Base-by-base conservation (phyloP, 2,329 filamentous ascomycete genomes). In the Cercospora zeina region DNA sequence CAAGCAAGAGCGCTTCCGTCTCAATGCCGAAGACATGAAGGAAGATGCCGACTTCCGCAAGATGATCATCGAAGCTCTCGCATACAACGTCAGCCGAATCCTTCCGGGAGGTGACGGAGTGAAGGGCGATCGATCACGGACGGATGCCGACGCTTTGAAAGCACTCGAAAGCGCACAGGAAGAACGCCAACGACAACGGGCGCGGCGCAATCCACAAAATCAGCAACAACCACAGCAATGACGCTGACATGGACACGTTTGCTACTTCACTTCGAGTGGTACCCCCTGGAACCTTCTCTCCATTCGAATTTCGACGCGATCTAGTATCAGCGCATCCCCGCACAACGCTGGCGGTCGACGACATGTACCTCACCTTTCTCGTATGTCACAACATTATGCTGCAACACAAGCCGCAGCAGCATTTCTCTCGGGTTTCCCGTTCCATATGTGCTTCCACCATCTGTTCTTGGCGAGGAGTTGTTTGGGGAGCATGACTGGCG, bases 1-100 rank as follows among this genome's bases (percentile, higher is more conserved):
- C 75, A 96, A 97, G 79, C 88, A 93, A 16, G 88, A 96, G 70
- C 88, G 90, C 62, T 93, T 92, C 77, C 83, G 86, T 45, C 81
- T 95, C 13, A 88, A 93, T 75, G 91, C 90, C 74, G 90, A 95
- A 74, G 90, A 95, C 74, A 83, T 85, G 68, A 82, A 82, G 53
- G 90, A 95, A 74, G 87, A 91, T 71, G 84, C 85, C 56, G 89
- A 95, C 74, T 83, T 95, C 31, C 85, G 89, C 62, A 83, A 84
- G 68, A 89, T 89, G 70, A 87, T 93, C 61, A 86, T 92, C 64
- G 84, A 87, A 58, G 87, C 87, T 3, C 89, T 93, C 67, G 85
- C 89, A 11, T 84, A 87, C 69, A 87, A 89, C 47, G 87, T 93
- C 63, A 89, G 87, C 61, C 84, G 86, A 66, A 83, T 90, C 54